A percentile compares a stretch with the other conserved stretches of the same genome.
Conservation (phyloP, 2,329 filamentous ascomycete genomes). For the Colletotrichum sidae region DNA sequence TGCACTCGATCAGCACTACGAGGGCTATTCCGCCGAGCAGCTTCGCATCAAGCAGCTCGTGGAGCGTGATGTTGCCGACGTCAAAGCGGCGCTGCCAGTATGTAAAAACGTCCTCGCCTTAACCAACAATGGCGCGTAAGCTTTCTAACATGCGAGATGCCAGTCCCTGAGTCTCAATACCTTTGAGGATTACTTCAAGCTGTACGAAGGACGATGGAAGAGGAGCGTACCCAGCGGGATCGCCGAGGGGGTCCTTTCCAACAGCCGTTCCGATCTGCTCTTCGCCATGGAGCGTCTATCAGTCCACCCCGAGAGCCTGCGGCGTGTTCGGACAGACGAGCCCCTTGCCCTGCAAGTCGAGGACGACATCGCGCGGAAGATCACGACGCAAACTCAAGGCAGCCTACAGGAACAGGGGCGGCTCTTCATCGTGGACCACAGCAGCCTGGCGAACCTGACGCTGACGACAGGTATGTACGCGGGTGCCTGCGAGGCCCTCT, state of each 20-base stretch:
- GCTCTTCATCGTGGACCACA: background rate
- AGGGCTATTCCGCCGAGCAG: background rate
- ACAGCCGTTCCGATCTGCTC: background rate
- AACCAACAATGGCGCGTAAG: background rate
- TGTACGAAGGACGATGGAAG: background rate
- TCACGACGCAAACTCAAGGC: background rate
- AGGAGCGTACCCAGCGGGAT: background rate
- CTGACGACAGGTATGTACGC: background rate
- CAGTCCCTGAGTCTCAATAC: background rate
- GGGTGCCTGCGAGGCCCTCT: background rate
- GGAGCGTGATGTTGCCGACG: background rate
- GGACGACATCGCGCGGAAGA: background rate
- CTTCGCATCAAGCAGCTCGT: background rate
- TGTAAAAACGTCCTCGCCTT: background rate
- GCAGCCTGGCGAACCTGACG: background rate
- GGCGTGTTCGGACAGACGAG: background rate
- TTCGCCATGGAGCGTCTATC: background rate
- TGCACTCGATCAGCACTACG: background rate
- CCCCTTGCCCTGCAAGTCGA: background rate
- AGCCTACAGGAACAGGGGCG: background rate
- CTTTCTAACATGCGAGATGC: background rate
- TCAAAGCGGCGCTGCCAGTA: background rate
- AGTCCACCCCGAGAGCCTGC: background rate
- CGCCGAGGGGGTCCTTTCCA: background rate
- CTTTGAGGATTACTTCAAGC: background rate